Evolutionary conservation across 495 filamentous ascomycete genomes (phyloP).

Genomic region (Penicillium chermesinum): DNA sequence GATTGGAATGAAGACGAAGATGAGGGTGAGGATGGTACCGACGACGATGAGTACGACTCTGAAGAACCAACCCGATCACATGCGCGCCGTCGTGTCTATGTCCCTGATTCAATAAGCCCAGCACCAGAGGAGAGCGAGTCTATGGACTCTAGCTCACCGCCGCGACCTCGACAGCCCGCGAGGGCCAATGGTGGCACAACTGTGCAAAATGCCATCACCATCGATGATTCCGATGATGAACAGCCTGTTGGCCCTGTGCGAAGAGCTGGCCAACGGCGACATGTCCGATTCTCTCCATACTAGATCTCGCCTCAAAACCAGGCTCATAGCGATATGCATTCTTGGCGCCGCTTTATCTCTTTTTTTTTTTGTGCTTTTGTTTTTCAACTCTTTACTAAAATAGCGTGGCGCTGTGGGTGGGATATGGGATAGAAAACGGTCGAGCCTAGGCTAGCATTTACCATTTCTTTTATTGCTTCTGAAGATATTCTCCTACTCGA

Average conservation of each 20-base stretch:
- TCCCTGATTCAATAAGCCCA: background rate
- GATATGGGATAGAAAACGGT: slow-evolving; percentile 13
- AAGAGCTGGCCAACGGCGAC: slow-evolving; percentile 17
- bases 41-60: background rate
- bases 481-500: background rate
- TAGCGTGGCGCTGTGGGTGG: slow-evolving; percentile 16
- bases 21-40: background rate
- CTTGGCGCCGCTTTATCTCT: too few species aligned
- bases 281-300: slow-evolving; percentile 21
- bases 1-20: background rate
- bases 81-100: background rate
- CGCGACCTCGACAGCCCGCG: slow-evolving; percentile 1
- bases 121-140: slow-evolving; percentile 7
- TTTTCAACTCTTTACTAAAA: background rate
- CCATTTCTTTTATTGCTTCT: background rate
- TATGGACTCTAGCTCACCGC: slow-evolving; percentile 7
- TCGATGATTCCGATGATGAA: slow-evolving; percentile 27
- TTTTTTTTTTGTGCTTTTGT: background rate
- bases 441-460: background rate
- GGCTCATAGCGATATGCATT: too few species aligned
- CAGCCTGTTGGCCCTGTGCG: slow-evolving; percentile 24
- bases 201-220: slow-evolving; percentile 15
- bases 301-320: background rate
- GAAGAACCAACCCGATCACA: background rate
- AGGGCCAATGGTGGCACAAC: slow-evolving; percentile 2